Evolutionary conservation across 805 yeast genomes (phyloP).

Genomic region (Starmerella etchellsii): DNA sequence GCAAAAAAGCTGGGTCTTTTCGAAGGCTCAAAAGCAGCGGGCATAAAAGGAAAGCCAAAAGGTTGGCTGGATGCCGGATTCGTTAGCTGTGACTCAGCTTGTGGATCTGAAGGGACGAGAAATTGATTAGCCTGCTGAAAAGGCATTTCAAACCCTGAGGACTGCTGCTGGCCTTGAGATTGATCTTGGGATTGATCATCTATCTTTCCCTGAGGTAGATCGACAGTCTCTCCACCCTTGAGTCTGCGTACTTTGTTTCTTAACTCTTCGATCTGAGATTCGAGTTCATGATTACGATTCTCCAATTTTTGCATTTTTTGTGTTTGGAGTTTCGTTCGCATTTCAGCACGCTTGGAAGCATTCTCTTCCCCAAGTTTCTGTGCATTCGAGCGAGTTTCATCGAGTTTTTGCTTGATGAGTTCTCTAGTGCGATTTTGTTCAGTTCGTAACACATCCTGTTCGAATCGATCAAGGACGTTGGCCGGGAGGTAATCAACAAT

Average conservation of each 20-base stretch:
- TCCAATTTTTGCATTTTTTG: slow-evolving; percentile 43
- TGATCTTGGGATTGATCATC: background rate
- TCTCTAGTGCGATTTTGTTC: slow-evolving; percentile 17
- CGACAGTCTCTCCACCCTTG: slow-evolving; percentile 17
- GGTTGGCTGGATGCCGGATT: too few species aligned
- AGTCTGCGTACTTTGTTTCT: slow-evolving; percentile 16
- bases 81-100: too few species aligned
- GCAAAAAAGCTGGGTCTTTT: slow-evolving; percentile 5
- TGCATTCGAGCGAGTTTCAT: slow-evolving; percentile 11
- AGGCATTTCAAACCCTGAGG: too few species aligned
- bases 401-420: slow-evolving; percentile 12
- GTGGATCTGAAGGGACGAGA: too few species aligned
- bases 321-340: slow-evolving; percentile 35
- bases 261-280: slow-evolving; percentile 8
- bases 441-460: slow-evolving; percentile 9
- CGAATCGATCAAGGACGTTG: slow-evolving; percentile 7
- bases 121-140: too few species aligned
- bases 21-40: background rate
- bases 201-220: background rate
- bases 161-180: background rate
- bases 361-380: slow-evolving; percentile 9
- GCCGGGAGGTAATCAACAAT: slow-evolving; percentile 2
- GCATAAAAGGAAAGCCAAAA: background rate
- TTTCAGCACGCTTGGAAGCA: slow-evolving; percentile 16
- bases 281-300: slow-evolving; percentile 26